Evolutionary conservation across 768 basidiomycete species (phyloP), one percentile per base, ranked within the genome.

Genomic region (Lactarius evosmus): DNA sequence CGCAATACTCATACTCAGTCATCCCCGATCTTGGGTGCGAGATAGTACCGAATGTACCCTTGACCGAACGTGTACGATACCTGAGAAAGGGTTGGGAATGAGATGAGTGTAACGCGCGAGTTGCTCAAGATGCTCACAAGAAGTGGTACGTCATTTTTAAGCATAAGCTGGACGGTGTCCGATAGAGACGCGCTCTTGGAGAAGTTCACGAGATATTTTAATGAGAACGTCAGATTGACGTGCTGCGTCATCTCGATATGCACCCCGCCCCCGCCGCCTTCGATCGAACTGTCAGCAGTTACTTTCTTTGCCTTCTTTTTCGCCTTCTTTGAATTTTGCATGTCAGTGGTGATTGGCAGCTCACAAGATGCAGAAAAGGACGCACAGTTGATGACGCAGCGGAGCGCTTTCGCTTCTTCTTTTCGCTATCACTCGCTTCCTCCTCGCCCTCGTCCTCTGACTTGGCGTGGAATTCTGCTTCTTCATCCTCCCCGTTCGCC

Each of bases 141-240:
- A 55, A 96, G 78, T 3, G 94, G 94, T 0, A 96, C 93, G 36
- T 96, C 94, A 72, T 91, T 93, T 75, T 87, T 91, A 87, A 97
- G 87, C 83, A 89, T 89, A 27, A 97, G 82, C 72, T 86, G 83
- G 38, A 95, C 94, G 30, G 79, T 83, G 66, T 78, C 80, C 16
- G 85, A 83, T 41, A 99, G 78, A 33, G 86, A 80, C 1, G 89
- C 78, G 67, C 90, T 92, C 82, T 97, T 98, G 58, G 93, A 85
- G 72, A 99, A 98, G 78, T 97, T 98, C 75, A 91, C 88, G 32
- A 98, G 87, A 76, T 98, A 99, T 76, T 98, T 98, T 70, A 98
- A 80, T 34, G 92, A 94, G 80, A 98, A 98, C 1, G 95, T 98
- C 55, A 98, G 80, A 49, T 86, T 84, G 66, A 99, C 96, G 67